Evolutionary conservation across 345 rosid species (phyloP).

Genomic region (Eutrema heterophyllum): DNA sequence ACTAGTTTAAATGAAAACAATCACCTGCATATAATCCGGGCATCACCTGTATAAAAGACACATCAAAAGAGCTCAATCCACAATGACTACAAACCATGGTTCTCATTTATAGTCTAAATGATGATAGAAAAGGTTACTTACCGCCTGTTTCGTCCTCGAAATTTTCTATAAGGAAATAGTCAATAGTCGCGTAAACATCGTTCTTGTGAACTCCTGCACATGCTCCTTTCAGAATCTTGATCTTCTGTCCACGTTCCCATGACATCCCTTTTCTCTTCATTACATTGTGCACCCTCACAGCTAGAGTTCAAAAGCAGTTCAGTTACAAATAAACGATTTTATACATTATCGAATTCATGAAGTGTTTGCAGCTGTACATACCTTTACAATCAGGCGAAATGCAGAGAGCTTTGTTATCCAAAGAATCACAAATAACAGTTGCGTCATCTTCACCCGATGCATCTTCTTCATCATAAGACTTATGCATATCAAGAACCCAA

Average conservation of each 20-base stretch:
- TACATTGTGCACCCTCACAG: conserved; percentile 48
- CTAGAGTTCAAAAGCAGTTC: conserved; percentile 30
- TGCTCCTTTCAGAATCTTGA: conserved; percentile 63
- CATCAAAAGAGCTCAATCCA: neutral
- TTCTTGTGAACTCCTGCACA: conserved; percentile 39
- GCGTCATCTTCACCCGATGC: conserved; percentile 52
- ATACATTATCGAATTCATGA: neutral
- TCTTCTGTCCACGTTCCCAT: conserved; percentile 54
- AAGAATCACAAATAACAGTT: conserved; percentile 28
- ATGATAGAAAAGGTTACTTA: conserved; percentile 11
- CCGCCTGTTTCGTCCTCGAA: conserved; percentile 62
- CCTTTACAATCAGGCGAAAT: conserved; percentile 52
- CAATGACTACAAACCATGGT: neutral
- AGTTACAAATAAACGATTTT: neutral
- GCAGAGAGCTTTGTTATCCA: conserved; percentile 45
- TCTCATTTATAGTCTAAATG: neutral
- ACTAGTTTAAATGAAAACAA: neutral
- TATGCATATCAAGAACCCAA: conserved; percentile 70
- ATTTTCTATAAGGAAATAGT: conserved; percentile 58
- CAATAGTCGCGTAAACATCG: conserved; percentile 54
- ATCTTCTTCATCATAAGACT: conserved; percentile 48
- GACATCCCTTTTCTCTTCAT: conserved; percentile 41
- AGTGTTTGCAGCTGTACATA: neutral
- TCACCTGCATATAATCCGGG: conserved; percentile 73
- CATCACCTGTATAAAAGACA: conserved; percentile 45